Evolutionary conservation across 441 rosid species (phyloP).

Genomic region (Euphorbia neoarborescens): DNA sequence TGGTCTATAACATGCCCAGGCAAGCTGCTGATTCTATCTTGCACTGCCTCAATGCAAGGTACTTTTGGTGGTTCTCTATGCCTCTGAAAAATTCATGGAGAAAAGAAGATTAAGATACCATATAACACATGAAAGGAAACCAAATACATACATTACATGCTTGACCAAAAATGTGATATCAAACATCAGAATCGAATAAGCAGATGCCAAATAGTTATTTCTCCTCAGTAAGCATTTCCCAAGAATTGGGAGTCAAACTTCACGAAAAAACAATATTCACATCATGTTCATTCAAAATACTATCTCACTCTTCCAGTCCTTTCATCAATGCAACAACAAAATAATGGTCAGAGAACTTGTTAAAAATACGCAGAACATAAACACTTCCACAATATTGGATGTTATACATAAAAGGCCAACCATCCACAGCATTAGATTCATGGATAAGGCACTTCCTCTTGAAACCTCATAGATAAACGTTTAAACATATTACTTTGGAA

Average conservation of each 20-base stretch:
- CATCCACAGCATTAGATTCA: not conserved
- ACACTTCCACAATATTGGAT: not conserved
- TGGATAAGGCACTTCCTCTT: not conserved
- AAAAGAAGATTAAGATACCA: slow-evolving; percentile 11
- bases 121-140: not conserved
- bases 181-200: not conserved
- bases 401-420: not conserved
- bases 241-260: not conserved
- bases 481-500: not conserved
- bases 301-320: not conserved
- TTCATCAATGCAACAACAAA: not conserved
- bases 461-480: not conserved
- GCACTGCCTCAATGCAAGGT: slow-evolving; percentile 35
- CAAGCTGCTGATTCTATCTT: slow-evolving; percentile 48
- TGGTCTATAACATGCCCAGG: slow-evolving; percentile 53
- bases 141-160: not conserved
- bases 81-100: slow-evolving; percentile 35
- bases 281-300: not conserved
- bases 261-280: not conserved
- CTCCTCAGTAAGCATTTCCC: not conserved
- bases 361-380: not conserved
- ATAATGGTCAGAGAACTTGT: not conserved
- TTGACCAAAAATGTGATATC: not conserved
- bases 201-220: not conserved
- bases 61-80: slow-evolving; percentile 46